These are phyloP conservation scores for Colletotrichum destructivum DNA, from an alignment of 2,329 filamentous ascomycete species.

Conservation along the genomic window DNA sequence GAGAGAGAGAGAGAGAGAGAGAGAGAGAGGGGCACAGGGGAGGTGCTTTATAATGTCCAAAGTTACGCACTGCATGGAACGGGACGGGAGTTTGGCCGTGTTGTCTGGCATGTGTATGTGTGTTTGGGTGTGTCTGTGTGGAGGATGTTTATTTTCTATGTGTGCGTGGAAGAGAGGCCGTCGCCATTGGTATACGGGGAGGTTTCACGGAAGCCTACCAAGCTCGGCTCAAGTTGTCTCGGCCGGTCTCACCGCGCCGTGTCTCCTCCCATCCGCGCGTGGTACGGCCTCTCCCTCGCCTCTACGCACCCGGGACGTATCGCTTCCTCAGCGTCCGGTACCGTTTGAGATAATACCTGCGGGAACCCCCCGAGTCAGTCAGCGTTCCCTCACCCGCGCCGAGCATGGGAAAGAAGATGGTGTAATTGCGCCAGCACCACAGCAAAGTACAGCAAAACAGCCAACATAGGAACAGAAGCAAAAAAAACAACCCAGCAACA, in stretches of 20 bases:
- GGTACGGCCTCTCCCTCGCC: neutral
- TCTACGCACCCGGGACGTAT: slow-evolving; percentile 65
- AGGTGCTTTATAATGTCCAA: too few relatives aligned
- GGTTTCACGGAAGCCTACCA: too few relatives aligned
- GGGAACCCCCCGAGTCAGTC: slow-evolving; percentile 20
- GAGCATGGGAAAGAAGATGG: slow-evolving; percentile 6
- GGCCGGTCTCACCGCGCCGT: neutral
- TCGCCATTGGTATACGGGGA: neutral
- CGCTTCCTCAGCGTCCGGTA: slow-evolving; percentile 88
- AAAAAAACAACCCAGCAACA: neutral
- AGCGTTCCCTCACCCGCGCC: neutral
- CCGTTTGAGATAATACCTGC: slow-evolving; percentile 90
- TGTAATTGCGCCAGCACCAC: too few relatives aligned
- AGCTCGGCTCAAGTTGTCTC: too few relatives aligned
- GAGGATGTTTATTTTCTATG: neutral
- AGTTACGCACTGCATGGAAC: neutral
- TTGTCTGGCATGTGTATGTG: neutral
- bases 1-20: too few relatives aligned
- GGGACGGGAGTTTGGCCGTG: slow-evolving; percentile 27
- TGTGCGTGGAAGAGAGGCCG: too few relatives aligned
- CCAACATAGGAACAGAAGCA: neutral
- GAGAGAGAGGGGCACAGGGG: slow-evolving; percentile 16
- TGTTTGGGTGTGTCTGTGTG: too few relatives aligned
- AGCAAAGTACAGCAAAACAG: too few relatives aligned
- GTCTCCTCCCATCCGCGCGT: neutral